Evolutionary conservation across 2,329 filamentous ascomycete species (phyloP).

Genomic region (Diplodia mutila): DNA sequence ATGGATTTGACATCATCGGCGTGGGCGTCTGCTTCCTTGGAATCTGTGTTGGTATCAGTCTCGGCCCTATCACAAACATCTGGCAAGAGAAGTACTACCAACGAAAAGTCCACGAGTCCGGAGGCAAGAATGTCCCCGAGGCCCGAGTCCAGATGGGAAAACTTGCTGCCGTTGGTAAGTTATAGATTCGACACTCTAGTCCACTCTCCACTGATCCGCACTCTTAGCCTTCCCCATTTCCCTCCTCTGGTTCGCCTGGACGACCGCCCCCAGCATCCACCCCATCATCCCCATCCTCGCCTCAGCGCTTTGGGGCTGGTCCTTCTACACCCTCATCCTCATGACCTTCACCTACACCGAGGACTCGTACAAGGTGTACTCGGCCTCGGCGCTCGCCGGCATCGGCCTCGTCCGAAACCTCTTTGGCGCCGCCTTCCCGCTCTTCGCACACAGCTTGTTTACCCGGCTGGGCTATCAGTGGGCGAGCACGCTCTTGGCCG

Average conservation of each 20-base stretch:
- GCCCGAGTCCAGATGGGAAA: constrained; percentile 48
- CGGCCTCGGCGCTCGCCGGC: constrained; percentile 48
- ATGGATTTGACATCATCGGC: constrained; percentile 46
- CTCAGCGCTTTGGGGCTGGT: constrained; percentile 55
- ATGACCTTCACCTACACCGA: constrained; percentile 56
- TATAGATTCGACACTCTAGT: too few relatives aligned
- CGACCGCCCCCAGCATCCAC: constrained; percentile 29
- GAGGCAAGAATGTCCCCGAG: constrained; percentile 46
- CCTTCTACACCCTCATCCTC: constrained; percentile 56
- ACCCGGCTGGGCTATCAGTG: constrained; percentile 37
- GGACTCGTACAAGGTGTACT: constrained; percentile 52
- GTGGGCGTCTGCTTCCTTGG: constrained; percentile 49
- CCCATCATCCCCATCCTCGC: constrained; percentile 54
- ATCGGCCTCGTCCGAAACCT: constrained; percentile 46
- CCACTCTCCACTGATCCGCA: too few relatives aligned
- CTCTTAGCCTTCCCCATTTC: constrained; percentile 36
- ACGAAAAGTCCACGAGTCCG: constrained; percentile 37
- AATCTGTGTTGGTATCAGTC: constrained; percentile 46
- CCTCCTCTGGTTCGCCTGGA: constrained; percentile 28
- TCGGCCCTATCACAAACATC: constrained; percentile 50
- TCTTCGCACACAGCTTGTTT: constrained; percentile 39
- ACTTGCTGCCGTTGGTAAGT: constrained; percentile 44
- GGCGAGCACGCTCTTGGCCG: constrained; percentile 37
- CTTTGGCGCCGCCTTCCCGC: constrained; percentile 41
- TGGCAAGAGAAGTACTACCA: constrained; percentile 52